phyloP scores from a whole-genome alignment of 352 stramenopile species.

The Aphanomyces cochlioides region DNA sequence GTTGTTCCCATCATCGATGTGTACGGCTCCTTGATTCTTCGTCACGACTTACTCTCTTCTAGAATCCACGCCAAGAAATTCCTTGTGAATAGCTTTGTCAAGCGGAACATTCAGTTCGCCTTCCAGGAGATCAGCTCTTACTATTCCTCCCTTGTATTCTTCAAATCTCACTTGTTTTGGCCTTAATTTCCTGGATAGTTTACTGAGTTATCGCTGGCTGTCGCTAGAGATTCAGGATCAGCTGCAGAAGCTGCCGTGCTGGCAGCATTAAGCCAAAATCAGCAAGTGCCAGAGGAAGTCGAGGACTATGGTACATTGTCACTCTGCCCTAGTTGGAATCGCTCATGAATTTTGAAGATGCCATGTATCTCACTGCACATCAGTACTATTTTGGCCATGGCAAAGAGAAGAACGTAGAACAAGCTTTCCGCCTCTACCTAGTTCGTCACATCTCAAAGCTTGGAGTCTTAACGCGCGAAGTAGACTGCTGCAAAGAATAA shows the following conservation, averaged over 20 bases:
- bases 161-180: neutral
- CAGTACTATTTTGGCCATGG: conserved; percentile 63
- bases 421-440: conserved; percentile 54
- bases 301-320: neutral
- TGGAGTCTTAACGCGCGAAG: neutral
- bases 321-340: neutral
- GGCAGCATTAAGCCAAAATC: neutral
- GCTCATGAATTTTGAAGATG: conserved; percentile 27
- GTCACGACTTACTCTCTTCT: neutral
- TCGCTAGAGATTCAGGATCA: conserved; percentile 37
- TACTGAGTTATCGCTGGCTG: conserved; percentile 74
- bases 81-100: conserved; percentile 74
- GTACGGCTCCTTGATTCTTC: conserved; percentile 36
- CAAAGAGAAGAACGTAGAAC: conserved; percentile 36
- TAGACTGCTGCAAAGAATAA: conserved; percentile 53
- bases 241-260: conserved; percentile 24
- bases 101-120: conserved; percentile 65
- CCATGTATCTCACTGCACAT: conserved; percentile 58
- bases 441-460: conserved; percentile 32
- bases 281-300: neutral
- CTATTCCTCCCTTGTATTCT: conserved; percentile 58
- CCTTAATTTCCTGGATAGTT: conserved; percentile 34
- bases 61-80: conserved; percentile 51
- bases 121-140: conserved; percentile 86
- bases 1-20: conserved; percentile 46